A percentile compares a stretch with the other conserved stretches of the same genome.
Evolutionary conservation across 768 basidiomycete species (phyloP).

Genomic region (Rhodotorula diobovata): DNA sequence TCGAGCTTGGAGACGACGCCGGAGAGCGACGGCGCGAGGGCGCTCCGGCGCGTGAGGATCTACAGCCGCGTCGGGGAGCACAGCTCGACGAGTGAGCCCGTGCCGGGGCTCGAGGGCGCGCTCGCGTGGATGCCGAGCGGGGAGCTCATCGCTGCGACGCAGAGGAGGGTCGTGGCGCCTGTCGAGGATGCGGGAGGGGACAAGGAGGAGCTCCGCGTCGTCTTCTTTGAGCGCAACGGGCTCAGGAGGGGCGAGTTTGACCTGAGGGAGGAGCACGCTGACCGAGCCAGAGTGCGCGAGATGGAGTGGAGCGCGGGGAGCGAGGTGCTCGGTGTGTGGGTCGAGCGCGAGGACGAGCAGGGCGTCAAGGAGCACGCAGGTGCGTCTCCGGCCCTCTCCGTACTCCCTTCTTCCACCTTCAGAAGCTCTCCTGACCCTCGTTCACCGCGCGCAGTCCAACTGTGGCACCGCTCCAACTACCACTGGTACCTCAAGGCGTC

Average conservation of each 20-base stretch:
- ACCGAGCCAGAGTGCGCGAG: conserved; percentile 61
- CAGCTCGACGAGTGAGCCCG: conserved; percentile 77
- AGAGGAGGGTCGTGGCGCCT: conserved; percentile 71
- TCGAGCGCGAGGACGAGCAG: conserved; percentile 55
- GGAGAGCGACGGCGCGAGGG: conserved; percentile 39
- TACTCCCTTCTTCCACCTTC: too few species aligned
- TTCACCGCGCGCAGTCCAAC: conserved; percentile 61
- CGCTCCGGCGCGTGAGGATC: conserved; percentile 53
- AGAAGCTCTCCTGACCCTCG: neutral
- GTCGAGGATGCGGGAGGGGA: conserved; percentile 57
- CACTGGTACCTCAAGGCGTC: conserved; percentile 98
- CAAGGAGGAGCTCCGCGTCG: conserved; percentile 68
- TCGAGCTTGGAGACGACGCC: conserved; percentile 60
- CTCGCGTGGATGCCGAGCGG: conserved; percentile 85
- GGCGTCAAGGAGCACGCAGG: conserved; percentile 58
- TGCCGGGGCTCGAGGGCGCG: conserved; percentile 73
- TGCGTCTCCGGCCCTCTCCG: conserved; percentile 48
- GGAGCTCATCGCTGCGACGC: conserved; percentile 72
- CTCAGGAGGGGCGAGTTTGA: conserved; percentile 84
- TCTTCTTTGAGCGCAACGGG: conserved; percentile 95
- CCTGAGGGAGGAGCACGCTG: conserved; percentile 52
- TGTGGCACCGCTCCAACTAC: conserved; percentile 93
- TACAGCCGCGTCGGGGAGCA: conserved; percentile 64
- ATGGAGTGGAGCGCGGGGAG: conserved; percentile 86
- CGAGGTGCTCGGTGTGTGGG: conserved; percentile 76